A percentile compares a stretch with the other conserved stretches of the same genome.
phyloP scores from a whole-genome alignment of 345 rosid species.

The Hibiscus tridactylites region DNA sequence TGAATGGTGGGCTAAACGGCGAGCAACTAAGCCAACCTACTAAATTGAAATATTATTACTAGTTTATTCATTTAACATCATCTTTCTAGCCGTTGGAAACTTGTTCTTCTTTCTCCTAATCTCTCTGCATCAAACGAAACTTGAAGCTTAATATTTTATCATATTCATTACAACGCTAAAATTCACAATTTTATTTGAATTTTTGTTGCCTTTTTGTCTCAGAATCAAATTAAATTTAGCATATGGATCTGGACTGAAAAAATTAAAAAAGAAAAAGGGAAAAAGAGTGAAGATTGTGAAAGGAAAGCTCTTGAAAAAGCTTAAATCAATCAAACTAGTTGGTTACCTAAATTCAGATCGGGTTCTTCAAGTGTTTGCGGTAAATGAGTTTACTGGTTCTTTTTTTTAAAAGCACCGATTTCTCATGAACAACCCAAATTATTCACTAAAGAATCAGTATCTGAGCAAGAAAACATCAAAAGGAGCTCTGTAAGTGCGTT shows the following conservation, averaged over 20 bases:
- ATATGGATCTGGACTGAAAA: neutral
- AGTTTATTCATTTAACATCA: too few relatives aligned
- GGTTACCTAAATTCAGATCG: constrained; percentile 54
- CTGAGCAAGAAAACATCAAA: constrained; percentile 10
- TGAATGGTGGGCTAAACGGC: too few relatives aligned
- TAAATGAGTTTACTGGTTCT: constrained; percentile 35
- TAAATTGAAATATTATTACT: too few relatives aligned
- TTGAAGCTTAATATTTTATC: neutral
- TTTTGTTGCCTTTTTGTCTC: neutral
- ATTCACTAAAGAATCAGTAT: constrained; percentile 16
- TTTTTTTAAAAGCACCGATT: constrained; percentile 21
- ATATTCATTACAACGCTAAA: neutral
- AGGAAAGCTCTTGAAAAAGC: constrained; percentile 49
- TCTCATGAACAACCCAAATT: constrained; percentile 19
- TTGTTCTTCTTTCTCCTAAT: neutral
- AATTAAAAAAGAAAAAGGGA: neutral
- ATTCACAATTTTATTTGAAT: neutral
- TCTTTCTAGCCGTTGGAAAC: constrained; percentile 64
- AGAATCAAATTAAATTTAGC: neutral
- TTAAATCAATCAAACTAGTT: constrained; percentile 18
- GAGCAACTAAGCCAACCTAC: too few relatives aligned
- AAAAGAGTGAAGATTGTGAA: constrained; percentile 61
- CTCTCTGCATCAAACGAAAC: neutral
- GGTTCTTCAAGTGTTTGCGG: constrained; percentile 44
- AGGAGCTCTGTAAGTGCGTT: neutral